Conservation (phyloP, 192 early-diverging fungal species). For the Backusella circina region DNA sequence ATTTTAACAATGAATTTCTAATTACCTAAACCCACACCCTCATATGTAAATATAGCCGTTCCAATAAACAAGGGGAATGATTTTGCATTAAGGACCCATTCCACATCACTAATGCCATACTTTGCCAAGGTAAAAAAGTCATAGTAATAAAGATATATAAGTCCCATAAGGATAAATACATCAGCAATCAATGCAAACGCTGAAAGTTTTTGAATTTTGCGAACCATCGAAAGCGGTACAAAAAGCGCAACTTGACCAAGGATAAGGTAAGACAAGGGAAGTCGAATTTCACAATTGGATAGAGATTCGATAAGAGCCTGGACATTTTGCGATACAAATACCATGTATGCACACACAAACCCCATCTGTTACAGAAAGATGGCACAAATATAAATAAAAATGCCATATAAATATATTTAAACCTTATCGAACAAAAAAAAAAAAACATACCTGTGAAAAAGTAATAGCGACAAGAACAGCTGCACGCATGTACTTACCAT, state of each 20-base stretch:
- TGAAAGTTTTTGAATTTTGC: conserved; percentile 84
- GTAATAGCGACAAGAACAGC: conserved; percentile 48
- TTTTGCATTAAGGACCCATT: conserved; percentile 68
- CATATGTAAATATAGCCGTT: conserved; percentile 91
- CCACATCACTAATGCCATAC: conserved; percentile 59
- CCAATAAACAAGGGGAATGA: conserved; percentile 87
- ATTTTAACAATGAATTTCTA: neutral
- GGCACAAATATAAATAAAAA: neutral
- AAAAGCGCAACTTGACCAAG: conserved; percentile 70
- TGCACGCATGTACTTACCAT: conserved; percentile 56
- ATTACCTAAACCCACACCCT: conserved; percentile 45
- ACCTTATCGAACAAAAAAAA: neutral
- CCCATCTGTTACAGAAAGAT: conserved; percentile 54
- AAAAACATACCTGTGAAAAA: conserved; percentile 35
- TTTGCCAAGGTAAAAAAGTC: conserved; percentile 63
- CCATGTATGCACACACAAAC: conserved; percentile 88
- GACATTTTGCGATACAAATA: conserved; percentile 88
- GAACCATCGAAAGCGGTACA: conserved; percentile 84
- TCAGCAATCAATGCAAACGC: conserved; percentile 82
- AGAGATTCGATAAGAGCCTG: conserved; percentile 70
- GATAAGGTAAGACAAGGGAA: conserved; percentile 49
- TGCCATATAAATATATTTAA: neutral
- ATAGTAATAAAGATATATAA: conserved; percentile 78
- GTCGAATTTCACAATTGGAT: conserved; percentile 61
- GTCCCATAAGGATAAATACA: conserved; percentile 83